Conservation (phyloP, 2,329 filamentous ascomycete genomes). For the Fusarium miscanthi region DNA sequence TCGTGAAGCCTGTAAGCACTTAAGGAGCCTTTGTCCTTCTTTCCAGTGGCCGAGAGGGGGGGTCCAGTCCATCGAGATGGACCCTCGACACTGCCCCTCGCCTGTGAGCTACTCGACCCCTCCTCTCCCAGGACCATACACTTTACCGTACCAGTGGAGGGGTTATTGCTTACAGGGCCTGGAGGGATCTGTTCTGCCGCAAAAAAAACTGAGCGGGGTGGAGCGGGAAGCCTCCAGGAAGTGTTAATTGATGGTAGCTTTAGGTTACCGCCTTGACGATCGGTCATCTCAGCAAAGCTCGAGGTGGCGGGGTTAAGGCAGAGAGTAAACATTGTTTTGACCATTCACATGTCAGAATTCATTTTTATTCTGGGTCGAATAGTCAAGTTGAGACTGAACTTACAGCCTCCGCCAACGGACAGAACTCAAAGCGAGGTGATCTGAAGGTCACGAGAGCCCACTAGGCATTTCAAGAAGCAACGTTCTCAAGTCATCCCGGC, state of each 20-base stretch:
- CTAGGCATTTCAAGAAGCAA: not conserved
- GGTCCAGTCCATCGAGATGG: slow-evolving; percentile 8
- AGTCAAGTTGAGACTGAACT: slow-evolving; percentile 6
- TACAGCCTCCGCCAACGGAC: not conserved
- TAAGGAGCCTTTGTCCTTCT: not conserved
- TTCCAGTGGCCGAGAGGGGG: slow-evolving; percentile 9
- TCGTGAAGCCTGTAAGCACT: not conserved
- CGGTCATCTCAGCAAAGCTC: slow-evolving; percentile 3
- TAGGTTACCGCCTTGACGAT: slow-evolving; percentile 25
- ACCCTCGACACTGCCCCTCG: slow-evolving; percentile 28
- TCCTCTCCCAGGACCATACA: not conserved
- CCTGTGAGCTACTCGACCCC: slow-evolving; percentile 15
- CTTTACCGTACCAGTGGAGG: slow-evolving; percentile 15
- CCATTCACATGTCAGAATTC: slow-evolving; percentile 12
- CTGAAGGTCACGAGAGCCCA: not conserved
- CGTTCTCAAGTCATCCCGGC: not conserved
- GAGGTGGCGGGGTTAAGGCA: slow-evolving; percentile 1
- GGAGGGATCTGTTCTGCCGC: slow-evolving; percentile 11
- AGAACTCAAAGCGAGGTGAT: not conserved
- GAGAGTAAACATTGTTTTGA: slow-evolving; percentile 6
- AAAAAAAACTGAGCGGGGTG: slow-evolving; percentile 33
- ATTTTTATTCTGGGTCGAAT: slow-evolving; percentile 15
- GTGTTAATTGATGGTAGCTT: slow-evolving; percentile 18
- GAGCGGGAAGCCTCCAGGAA: slow-evolving; percentile 25
- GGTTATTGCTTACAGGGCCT: slow-evolving; percentile 31